Base-by-base conservation (phyloP, 2,329 filamentous ascomycete genomes). In the Tolypocladium endophyticum region DNA sequence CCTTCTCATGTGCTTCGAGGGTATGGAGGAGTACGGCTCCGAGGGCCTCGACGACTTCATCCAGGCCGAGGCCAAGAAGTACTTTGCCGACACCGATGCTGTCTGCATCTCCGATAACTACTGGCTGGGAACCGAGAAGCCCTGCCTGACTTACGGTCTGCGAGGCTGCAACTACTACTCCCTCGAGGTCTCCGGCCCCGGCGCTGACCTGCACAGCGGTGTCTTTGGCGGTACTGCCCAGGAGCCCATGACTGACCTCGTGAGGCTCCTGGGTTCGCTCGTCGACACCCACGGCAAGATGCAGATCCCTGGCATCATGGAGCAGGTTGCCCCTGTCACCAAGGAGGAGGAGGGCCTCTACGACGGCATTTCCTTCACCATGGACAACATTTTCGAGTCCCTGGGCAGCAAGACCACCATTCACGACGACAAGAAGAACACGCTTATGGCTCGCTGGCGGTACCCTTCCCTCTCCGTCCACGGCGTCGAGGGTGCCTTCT, bases 81-180 rank as follows among this genome's bases (percentile, higher is more conserved):
- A 87, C 81, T 99, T 99, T 79, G 91, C 91, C 70, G 93, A 97
- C 69, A 87, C 92, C 41, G 94, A 99, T 66, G 94, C 92, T 7
- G 91, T 97, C 62, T 99, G 94, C 79, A 99, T 99, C 72, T 96
- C 91, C 55, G 94, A 99, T 77, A 99, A 99, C 83, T 99, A 99
- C 86, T 99, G 94, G 94, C 87, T 99, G 47, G 94, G 94, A 61
- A 97, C 94, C 7, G 92, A 97, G 82, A 97, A 97, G 83, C 94
- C 94, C 16, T 99, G 94, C 75, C 78, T 99, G 70, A 99, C 94
- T 12, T 99, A 99, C 74, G 94, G 94, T 67, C 88, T 99, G 63
- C 89, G 94, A 66, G 94, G 94, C 58, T 95, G 90, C 86, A 97
- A 95, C 80, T 99, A 99, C 83, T 99, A 97, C 81, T 90, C 88